phyloP scores from a whole-genome alignment of 768 basidiomycete species.

The Lactarius indigo region DNA sequence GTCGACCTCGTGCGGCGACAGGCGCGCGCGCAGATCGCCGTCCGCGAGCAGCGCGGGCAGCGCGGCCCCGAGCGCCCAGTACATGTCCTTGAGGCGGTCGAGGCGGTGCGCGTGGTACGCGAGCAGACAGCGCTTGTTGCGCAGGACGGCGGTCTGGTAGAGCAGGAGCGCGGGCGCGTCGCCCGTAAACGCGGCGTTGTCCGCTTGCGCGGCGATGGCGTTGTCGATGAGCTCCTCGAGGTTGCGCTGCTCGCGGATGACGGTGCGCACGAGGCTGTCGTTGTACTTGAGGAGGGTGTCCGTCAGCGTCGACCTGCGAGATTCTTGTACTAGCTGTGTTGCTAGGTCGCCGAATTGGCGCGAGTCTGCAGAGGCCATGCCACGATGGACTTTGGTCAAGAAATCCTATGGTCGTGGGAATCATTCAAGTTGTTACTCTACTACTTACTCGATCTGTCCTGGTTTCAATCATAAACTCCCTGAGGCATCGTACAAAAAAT shows the following conservation, averaged over 20 bases:
- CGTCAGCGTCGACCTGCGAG: conserved; percentile 78
- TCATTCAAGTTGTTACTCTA: no score
- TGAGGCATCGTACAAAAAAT: background rate
- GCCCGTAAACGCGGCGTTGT: conserved; percentile 39
- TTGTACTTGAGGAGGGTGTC: conserved; percentile 91
- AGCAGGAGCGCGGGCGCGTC: conserved; percentile 66
- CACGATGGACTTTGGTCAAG: background rate
- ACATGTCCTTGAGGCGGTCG: conserved; percentile 79
- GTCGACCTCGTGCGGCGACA: conserved; percentile 80
- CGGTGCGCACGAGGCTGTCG: conserved; percentile 76
- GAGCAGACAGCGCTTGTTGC: conserved; percentile 94
- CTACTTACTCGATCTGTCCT: background rate
- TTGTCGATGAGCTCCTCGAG: conserved; percentile 57
- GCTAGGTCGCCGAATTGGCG: conserved; percentile 82
- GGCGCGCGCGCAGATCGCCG: conserved; percentile 62
- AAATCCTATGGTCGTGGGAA: background rate
- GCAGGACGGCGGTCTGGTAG: conserved; percentile 82
- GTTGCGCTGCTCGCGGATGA: conserved; percentile 89
- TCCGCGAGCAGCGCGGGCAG: conserved; percentile 76
- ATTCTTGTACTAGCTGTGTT: conserved; percentile 82
- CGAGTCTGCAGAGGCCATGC: conserved; percentile 41
- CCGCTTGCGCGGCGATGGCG: conserved; percentile 34
- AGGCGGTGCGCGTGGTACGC: conserved; percentile 89
- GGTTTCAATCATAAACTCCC: no score
- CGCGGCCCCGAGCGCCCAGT: conserved; percentile 87